These are phyloP conservation scores for Blastobotrys persicus DNA, from an alignment of 1,139 yeast genomes.

Conservation along the genomic window DNA sequence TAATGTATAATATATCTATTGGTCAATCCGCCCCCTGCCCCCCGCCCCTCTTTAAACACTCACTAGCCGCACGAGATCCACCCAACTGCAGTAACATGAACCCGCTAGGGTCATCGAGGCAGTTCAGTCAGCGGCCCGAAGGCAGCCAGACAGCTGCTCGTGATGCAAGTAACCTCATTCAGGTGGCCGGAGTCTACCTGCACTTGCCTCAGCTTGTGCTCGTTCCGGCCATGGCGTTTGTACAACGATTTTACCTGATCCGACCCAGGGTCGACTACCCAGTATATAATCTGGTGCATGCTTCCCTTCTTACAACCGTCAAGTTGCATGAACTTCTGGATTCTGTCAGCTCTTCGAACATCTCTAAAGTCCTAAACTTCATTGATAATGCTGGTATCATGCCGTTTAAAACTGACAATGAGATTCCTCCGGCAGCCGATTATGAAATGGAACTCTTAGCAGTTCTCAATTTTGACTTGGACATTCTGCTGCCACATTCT, in stretches of 20 bases:
- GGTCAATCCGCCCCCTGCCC: too few relatives aligned
- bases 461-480: conserved; percentile 25
- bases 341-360: neutral
- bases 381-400: neutral
- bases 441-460: conserved; percentile 23
- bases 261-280: conserved; percentile 11
- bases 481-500: conserved; percentile 28
- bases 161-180: conserved; percentile 13
- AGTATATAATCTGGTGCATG: conserved; percentile 5
- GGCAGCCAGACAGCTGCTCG: neutral
- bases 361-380: conserved; percentile 1
- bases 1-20: neutral
- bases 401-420: neutral
- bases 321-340: conserved; percentile 2
- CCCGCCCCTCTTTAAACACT: neutral
- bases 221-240: conserved; percentile 21
- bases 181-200: conserved; percentile 20
- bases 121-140: neutral
- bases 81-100: too few relatives aligned
- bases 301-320: conserved; percentile 8
- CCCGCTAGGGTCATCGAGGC: neutral
- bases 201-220: conserved; percentile 20
- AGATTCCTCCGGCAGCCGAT: conserved; percentile 1
- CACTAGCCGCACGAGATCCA: too few relatives aligned
- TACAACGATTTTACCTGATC: conserved; percentile 21